Conservation (phyloP, 2,329 filamentous ascomycete species). For the Fusarium staphyleae region DNA sequence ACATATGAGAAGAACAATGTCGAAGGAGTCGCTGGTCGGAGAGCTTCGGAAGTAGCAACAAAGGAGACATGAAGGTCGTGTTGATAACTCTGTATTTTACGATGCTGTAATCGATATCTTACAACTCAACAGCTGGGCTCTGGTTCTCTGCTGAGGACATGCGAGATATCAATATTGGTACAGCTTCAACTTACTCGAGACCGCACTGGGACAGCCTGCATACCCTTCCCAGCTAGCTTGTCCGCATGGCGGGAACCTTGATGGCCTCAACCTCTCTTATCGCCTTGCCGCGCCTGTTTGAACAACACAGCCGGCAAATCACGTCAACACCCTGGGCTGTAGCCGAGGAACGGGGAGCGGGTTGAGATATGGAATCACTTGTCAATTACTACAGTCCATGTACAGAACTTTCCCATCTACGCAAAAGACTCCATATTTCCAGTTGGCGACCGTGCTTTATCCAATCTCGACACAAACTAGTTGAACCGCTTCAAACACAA, state of each 20-base stretch:
- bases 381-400: slow-evolving; percentile 49
- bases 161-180: too few relatives aligned
- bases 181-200: background rate
- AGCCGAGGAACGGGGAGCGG: background rate
- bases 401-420: slow-evolving; percentile 55
- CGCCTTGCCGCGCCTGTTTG: too few relatives aligned
- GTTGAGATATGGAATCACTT: slow-evolving; percentile 42
- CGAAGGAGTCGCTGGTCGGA: background rate
- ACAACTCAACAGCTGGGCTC: too few relatives aligned
- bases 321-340: background rate
- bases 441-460: slow-evolving; percentile 45
- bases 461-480: slow-evolving; percentile 43
- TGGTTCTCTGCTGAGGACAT: too few relatives aligned
- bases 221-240: slow-evolving; percentile 2
- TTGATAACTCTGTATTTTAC: too few relatives aligned
- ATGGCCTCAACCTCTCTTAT: slow-evolving; percentile 14
- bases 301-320: background rate
- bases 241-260: slow-evolving; percentile 12
- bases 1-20: background rate
- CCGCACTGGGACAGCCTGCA: background rate
- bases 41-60: too few relatives aligned
- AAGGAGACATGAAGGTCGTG: too few relatives aligned
- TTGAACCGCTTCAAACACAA: slow-evolving; percentile 41
- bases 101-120: too few relatives aligned
- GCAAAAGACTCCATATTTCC: slow-evolving; percentile 49